Percentiles rank a stretch among this genome's conserved stretches.
phyloP scores from a whole-genome alignment of 148 eudicot species.

The Nepenthes mirabilis region DNA sequence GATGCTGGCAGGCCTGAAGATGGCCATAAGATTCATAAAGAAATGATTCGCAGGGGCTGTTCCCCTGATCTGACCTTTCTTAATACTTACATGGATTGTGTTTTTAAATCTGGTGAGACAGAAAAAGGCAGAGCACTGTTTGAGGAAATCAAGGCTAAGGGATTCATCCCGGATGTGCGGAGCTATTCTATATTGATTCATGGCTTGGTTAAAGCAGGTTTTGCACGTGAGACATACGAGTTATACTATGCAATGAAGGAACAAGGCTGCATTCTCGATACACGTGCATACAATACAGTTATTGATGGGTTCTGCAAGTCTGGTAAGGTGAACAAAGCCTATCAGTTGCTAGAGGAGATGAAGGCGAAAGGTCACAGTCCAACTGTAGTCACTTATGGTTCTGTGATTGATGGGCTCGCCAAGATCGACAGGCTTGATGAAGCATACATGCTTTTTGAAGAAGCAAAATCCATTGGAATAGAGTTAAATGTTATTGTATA shows the following conservation, averaged over 20 bases:
- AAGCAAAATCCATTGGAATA: constrained; percentile 71
- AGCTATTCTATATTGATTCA: constrained; percentile 87
- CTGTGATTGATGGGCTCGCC: constrained; percentile 89
- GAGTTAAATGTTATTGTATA: constrained; percentile 61
- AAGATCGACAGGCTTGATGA: constrained; percentile 97
- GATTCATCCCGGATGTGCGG: constrained; percentile 63
- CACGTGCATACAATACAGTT: constrained; percentile 71
- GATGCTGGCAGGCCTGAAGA: constrained; percentile 55
- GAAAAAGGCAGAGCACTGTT: constrained; percentile 75
- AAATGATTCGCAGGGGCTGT: constrained; percentile 67
- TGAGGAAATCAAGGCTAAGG: constrained; percentile 62
- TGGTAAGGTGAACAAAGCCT: constrained; percentile 83
- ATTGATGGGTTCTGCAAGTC: constrained; percentile 92
- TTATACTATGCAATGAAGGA: constrained; percentile 78
- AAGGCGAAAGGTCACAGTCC: constrained; percentile 62
- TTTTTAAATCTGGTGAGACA: constrained; percentile 77
- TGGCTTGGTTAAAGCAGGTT: constrained; percentile 80
- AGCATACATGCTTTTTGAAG: constrained; percentile 98
- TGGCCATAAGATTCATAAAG: constrained; percentile 89
- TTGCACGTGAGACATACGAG: constrained; percentile 71
- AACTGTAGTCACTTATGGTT: constrained; percentile 81
- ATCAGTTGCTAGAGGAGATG: constrained; percentile 95
- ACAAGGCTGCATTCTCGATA: constrained; percentile 66
- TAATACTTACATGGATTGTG: constrained; percentile 90
- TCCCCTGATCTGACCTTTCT: constrained; percentile 69